phyloP scores from a whole-genome alignment of 768 basidiomycete species.

The Mycena latifolia region DNA sequence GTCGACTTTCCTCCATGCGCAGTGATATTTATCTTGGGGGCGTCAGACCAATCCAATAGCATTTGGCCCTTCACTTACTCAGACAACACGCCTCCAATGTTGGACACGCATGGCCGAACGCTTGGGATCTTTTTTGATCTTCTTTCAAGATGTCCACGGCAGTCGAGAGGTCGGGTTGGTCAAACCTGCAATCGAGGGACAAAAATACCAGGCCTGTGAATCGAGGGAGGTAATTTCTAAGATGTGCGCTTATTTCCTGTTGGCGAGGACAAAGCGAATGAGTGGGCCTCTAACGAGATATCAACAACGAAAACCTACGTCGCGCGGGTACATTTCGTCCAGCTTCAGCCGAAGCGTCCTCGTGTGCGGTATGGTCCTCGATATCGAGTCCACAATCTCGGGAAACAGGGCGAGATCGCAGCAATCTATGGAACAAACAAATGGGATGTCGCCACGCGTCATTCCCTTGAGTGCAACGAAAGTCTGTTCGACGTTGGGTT shows the following conservation, averaged over 20 bases:
- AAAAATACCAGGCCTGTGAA: not conserved
- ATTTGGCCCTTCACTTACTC: not conserved
- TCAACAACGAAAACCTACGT: not conserved
- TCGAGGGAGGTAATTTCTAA: not conserved
- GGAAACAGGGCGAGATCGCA: not conserved
- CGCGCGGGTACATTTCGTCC: not conserved
- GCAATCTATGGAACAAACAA: not conserved
- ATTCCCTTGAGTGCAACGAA: not conserved
- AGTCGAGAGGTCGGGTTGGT: no score
- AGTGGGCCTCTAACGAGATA: no score
- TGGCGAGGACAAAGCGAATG: no score
- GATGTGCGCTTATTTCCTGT: not conserved
- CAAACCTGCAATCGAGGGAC: no score
- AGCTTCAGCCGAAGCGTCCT: no score
- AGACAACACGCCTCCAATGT: not conserved
- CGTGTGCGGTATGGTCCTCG: constrained; percentile 1
- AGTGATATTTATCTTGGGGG: not conserved
- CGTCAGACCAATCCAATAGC: not conserved
- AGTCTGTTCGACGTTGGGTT: not conserved
- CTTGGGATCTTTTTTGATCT: not conserved
- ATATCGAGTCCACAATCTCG: not conserved
- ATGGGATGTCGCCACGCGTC: not conserved
- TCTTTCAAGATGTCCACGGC: no score
- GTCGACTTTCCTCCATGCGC: not conserved
- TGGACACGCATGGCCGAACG: not conserved